These are phyloP conservation scores for Pseudomassariella vexata DNA, from an alignment of 2,329 filamentous ascomycete species.

Conservation along the genomic window DNA sequence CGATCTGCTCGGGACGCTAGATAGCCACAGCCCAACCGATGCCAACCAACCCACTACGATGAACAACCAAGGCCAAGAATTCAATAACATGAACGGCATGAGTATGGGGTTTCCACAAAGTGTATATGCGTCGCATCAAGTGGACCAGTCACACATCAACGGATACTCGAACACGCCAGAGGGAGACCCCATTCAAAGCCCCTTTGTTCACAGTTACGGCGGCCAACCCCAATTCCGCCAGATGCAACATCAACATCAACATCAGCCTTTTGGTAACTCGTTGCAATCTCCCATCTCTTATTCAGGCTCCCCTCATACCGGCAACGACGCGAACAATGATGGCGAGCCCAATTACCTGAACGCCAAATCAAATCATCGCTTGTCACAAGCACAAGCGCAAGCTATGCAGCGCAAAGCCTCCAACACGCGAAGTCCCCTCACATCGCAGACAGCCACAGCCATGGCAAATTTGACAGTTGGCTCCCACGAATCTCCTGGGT, in stretches of 20 bases:
- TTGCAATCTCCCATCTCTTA: constrained; percentile 47
- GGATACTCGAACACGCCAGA: constrained; percentile 90
- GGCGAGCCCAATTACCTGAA: constrained; percentile 47
- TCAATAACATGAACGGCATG: constrained; percentile 46
- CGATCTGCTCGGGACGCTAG: constrained; percentile 73
- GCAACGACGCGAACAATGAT: constrained; percentile 43
- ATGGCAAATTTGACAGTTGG: constrained; percentile 67
- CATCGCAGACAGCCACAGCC: constrained; percentile 70
- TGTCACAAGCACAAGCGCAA: constrained; percentile 38
- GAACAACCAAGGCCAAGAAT: constrained; percentile 53
- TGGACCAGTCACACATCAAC: too few species aligned
- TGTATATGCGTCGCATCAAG: constrained; percentile 53
- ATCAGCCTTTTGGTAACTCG: constrained; percentile 49
- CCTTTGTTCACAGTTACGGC: constrained; percentile 72
- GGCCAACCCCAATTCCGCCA: constrained; percentile 68
- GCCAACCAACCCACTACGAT: constrained; percentile 36
- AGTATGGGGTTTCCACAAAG: constrained; percentile 52
- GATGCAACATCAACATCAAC: constrained; percentile 47
- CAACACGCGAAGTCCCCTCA: constrained; percentile 72
- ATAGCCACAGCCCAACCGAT: constrained; percentile 49
- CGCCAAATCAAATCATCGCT: constrained; percentile 51
- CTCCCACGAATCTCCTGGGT: constrained; percentile 62
- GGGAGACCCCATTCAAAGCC: constrained; percentile 85
- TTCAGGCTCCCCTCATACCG: constrained; percentile 42
- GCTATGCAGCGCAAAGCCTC: constrained; percentile 69